A percentile compares a stretch with the other conserved stretches of the same genome.
phyloP scores from a whole-genome alignment of 176 grass and related monocot species.

The Cenchrus americanus region DNA sequence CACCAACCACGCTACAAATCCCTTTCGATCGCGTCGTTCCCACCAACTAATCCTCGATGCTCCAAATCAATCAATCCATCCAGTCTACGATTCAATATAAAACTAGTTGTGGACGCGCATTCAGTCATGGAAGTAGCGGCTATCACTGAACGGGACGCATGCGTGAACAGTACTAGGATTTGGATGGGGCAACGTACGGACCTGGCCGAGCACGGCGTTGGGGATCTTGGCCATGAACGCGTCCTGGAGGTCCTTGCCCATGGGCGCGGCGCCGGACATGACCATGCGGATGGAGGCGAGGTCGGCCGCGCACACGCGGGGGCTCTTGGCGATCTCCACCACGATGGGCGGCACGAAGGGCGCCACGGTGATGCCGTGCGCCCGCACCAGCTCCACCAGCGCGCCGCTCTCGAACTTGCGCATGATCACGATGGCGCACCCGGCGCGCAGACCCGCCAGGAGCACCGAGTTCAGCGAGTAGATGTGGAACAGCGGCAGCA shows the following conservation, averaged over 20 bases:
- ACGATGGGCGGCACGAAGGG: slow-evolving; percentile 94
- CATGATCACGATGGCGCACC: slow-evolving; percentile 74
- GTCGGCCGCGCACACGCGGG: slow-evolving; percentile 54
- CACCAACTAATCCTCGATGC: background rate
- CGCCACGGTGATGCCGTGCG: slow-evolving; percentile 64
- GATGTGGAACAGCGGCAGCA: slow-evolving; percentile 98
- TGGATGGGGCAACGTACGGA: background rate
- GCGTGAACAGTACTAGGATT: background rate
- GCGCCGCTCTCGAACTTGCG: slow-evolving; percentile 80
- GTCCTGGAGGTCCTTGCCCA: slow-evolving; percentile 92
- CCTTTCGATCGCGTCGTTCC: background rate
- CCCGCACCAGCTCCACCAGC: slow-evolving; percentile 76
- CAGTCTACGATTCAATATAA: background rate
- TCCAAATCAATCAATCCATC: background rate
- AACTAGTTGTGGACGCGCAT: slow-evolving; percentile 23
- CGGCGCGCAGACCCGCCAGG: slow-evolving; percentile 74
- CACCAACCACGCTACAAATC: slow-evolving; percentile 28
- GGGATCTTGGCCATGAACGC: slow-evolving; percentile 89
- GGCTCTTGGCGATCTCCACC: slow-evolving; percentile 91
- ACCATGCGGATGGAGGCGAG: slow-evolving; percentile 82
- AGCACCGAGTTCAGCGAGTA: slow-evolving; percentile 97
- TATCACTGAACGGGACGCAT: background rate
- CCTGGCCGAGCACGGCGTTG: slow-evolving; percentile 87
- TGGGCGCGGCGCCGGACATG: slow-evolving; percentile 87
- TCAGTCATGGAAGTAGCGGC: slow-evolving; percentile 28